Evolutionary conservation across 2,329 filamentous ascomycete species (phyloP).

Genomic region (Daldinia eschscholtzii): DNA sequence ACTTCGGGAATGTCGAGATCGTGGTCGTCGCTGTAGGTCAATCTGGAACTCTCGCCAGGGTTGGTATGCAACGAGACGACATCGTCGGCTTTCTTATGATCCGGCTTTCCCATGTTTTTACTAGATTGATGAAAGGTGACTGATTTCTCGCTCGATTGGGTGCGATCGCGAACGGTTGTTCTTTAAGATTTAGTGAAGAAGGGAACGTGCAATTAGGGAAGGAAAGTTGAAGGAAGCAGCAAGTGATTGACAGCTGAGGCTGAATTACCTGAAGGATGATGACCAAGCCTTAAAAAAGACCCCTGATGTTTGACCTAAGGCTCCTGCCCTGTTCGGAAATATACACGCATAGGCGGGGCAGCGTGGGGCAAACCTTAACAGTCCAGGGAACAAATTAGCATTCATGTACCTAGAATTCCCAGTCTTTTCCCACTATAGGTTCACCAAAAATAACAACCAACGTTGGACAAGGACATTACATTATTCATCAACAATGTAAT

Average conservation of each 20-base stretch:
- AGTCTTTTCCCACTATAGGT: not conserved
- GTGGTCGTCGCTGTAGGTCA: slow-evolving; percentile 39
- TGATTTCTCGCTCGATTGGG: not conserved
- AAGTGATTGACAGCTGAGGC: not conserved
- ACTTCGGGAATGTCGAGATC: slow-evolving; percentile 49
- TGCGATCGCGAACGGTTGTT: not conserved
- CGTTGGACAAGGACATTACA: not conserved
- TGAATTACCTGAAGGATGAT: not conserved
- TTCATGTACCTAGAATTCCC: too few relatives aligned
- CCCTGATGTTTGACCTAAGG: not conserved
- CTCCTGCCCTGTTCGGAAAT: not conserved
- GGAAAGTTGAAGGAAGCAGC: not conserved
- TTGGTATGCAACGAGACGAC: slow-evolving; percentile 50
- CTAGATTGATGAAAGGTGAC: not conserved
- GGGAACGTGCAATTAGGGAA: not conserved
- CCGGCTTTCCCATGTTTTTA: slow-evolving; percentile 48
- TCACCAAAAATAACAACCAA: not conserved
- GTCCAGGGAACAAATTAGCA: too few relatives aligned
- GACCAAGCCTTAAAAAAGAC: not conserved
- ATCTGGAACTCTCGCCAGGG: slow-evolving; percentile 42
- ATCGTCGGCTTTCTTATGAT: slow-evolving; percentile 40
- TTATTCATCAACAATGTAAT: too few relatives aligned
- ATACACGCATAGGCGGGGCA: not conserved
- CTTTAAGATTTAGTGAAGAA: not conserved
- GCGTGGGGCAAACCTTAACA: not conserved